phyloP scores from a whole-genome alignment of 2,329 filamentous ascomycete genomes.

The Aspergillus sp. region DNA sequence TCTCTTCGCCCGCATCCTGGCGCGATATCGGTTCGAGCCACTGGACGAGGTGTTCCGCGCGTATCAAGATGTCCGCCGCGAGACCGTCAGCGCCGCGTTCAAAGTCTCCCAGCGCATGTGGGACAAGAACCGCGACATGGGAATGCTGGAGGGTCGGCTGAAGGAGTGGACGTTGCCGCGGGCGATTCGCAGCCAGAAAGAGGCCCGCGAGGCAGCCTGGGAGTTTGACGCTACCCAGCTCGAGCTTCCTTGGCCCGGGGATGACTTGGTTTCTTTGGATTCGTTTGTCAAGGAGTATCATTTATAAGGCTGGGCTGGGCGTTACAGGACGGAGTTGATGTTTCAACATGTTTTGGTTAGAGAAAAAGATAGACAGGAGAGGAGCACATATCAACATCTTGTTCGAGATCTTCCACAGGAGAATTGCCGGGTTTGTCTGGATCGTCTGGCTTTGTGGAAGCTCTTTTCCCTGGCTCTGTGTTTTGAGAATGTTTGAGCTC shows the following conservation, averaged over 20 bases:
- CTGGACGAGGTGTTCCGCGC: constrained; percentile 25
- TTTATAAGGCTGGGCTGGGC: no score
- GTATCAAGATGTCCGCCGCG: constrained; percentile 30
- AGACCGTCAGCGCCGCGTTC: constrained; percentile 31
- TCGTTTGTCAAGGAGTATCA: constrained; percentile 15
- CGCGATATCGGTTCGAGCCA: constrained; percentile 23
- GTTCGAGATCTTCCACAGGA: no score
- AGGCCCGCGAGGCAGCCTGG: constrained; percentile 24
- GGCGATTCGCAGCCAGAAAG: constrained; percentile 20
- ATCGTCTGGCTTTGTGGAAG: no score
- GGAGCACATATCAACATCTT: no score
- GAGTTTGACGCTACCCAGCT: constrained; percentile 28
- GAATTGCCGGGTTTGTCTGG: no score
- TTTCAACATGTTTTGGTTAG: no score
- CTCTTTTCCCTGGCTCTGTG: no score
- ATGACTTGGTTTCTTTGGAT: constrained; percentile 15
- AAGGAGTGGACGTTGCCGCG: constrained; percentile 32
- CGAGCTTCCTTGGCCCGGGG: constrained; percentile 18
- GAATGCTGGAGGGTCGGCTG: constrained; percentile 25
- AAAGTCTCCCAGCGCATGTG: constrained; percentile 31
- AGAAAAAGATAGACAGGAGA: no score
- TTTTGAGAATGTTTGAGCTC: no score
- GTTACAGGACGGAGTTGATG: no score
- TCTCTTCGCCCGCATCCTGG: constrained; percentile 32
- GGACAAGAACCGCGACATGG: constrained; percentile 31